A percentile compares a stretch with the other conserved stretches of the same genome.
These are phyloP conservation scores for Rickenella mellea DNA, from an alignment of 768 basidiomycete genomes.

Conservation along the genomic window DNA sequence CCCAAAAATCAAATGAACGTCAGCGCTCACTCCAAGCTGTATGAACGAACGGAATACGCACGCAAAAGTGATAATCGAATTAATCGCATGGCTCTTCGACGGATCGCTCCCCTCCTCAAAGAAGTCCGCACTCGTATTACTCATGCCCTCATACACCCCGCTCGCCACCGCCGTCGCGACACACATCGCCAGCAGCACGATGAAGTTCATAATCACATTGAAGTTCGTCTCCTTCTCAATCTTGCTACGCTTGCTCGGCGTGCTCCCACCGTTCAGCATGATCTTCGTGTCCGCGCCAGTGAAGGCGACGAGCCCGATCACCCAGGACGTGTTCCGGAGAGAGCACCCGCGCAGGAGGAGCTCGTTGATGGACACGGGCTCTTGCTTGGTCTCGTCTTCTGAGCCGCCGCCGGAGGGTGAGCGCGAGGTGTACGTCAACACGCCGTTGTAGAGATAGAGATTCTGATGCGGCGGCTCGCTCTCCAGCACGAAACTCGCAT, in stretches of 20 bases:
- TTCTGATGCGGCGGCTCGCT: conserved; percentile 93
- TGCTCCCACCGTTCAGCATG: conserved; percentile 85
- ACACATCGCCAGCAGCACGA: conserved; percentile 70
- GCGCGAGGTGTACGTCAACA: conserved; percentile 63
- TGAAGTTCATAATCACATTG: conserved; percentile 93
- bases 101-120: conserved; percentile 66
- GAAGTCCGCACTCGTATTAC: conserved; percentile 55
- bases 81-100: conserved; percentile 50
- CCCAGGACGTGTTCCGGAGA: conserved; percentile 84
- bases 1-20: conserved; percentile 5
- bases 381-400: conserved; percentile 52
- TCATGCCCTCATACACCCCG: conserved; percentile 55
- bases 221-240: conserved; percentile 98
- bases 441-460: conserved; percentile 83
- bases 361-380: conserved; percentile 84
- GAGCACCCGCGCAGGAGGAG: conserved; percentile 86
- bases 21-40: conserved; percentile 4
- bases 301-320: conserved; percentile 89
- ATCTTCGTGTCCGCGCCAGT: conserved; percentile 92
- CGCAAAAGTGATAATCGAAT: conserved; percentile 86
- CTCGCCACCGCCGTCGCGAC: conserved; percentile 63
- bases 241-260: conserved; percentile 93
- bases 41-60: conserved; percentile 31
- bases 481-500: conserved; percentile 79
- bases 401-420: conserved; percentile 23